A percentile compares a stretch with the other conserved stretches of the same genome.
Evolutionary conservation across 441 rosid genomes (phyloP).

Genomic region (Bocquillonia castaneifolia): DNA sequence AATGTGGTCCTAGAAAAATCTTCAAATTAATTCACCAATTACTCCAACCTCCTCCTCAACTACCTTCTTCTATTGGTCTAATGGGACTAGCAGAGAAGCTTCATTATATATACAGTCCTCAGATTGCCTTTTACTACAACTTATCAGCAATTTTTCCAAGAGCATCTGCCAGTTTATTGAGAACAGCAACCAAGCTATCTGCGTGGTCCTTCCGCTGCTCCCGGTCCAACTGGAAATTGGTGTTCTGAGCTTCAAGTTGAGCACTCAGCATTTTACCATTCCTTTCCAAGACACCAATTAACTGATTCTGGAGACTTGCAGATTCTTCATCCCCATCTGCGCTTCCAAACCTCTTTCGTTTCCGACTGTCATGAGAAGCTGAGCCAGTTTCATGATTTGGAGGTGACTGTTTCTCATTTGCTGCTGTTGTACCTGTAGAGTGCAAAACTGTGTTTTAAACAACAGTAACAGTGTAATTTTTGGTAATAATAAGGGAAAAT

Average conservation of each 20-base stretch:
- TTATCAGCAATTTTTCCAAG: conserved; percentile 86
- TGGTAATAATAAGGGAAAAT: not conserved
- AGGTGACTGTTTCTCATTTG: conserved; percentile 45
- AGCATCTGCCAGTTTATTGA: conserved; percentile 86
- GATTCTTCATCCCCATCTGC: conserved; percentile 46
- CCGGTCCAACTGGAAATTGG: conserved; percentile 61
- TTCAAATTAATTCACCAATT: conserved; percentile 23
- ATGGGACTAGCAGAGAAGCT: conserved; percentile 19
- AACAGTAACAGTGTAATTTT: not conserved
- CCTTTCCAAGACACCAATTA: conserved; percentile 68
- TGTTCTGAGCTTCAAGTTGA: conserved; percentile 90
- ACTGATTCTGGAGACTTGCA: conserved; percentile 36
- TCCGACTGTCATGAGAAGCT: conserved; percentile 55
- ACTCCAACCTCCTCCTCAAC: conserved; percentile 31
- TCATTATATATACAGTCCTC: conserved; percentile 35
- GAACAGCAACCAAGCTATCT: conserved; percentile 63
- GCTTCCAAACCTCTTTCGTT: conserved; percentile 45
- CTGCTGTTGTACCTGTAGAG: conserved; percentile 35
- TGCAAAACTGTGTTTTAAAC: not conserved
- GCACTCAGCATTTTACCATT: conserved; percentile 75
- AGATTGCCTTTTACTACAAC: conserved; percentile 42
- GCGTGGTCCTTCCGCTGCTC: conserved; percentile 82
- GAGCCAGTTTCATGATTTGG: conserved; percentile 51
- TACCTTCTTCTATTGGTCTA: too few relatives aligned
- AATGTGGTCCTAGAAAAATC: conserved; percentile 24